Evolutionary conservation across 805 yeast genomes (phyloP).

Genomic region (Sporopachydermia quercuum): DNA sequence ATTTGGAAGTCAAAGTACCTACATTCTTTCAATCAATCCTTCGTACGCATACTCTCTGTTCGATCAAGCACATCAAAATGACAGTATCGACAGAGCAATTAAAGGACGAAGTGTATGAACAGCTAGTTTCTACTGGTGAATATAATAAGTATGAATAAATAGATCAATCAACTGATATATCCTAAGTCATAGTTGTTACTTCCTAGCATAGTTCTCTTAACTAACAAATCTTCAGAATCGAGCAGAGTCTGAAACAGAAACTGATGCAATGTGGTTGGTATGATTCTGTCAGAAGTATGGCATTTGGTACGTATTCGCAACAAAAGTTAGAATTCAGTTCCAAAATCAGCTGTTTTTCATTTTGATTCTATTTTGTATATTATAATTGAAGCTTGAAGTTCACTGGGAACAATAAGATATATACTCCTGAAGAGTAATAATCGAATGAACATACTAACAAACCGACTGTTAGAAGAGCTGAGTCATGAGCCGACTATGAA

Average conservation of each 20-base stretch:
- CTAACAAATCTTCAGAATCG: conserved; percentile 29
- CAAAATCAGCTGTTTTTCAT: no score
- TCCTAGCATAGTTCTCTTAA: conserved; percentile 8
- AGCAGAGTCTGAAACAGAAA: conserved; percentile 39
- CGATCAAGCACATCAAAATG: conserved; percentile 8
- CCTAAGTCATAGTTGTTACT: no score
- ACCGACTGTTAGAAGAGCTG: conserved; percentile 25
- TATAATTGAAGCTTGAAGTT: no score
- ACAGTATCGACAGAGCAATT: conserved; percentile 16
- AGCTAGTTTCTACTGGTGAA: conserved; percentile 62
- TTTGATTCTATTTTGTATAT: no score
- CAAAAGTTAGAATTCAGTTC: no score
- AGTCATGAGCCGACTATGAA: conserved; percentile 38
- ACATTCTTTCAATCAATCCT: no score
- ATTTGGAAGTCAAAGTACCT: no score
- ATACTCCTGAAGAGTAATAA: no score
- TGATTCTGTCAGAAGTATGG: conserved; percentile 50
- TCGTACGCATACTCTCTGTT: no score
- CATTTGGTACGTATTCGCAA: conserved; percentile 30
- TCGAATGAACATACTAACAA: conserved; percentile 24
- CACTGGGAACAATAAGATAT: no score
- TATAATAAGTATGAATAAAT: conserved; percentile 39
- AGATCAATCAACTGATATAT: background rate
- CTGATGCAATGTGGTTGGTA: conserved; percentile 77
- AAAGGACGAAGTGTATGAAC: conserved; percentile 51